A percentile compares a stretch with the other conserved stretches of the same genome.
Conservation (phyloP, 106 monocot genomes). For the Dendrobium nobile region DNA sequence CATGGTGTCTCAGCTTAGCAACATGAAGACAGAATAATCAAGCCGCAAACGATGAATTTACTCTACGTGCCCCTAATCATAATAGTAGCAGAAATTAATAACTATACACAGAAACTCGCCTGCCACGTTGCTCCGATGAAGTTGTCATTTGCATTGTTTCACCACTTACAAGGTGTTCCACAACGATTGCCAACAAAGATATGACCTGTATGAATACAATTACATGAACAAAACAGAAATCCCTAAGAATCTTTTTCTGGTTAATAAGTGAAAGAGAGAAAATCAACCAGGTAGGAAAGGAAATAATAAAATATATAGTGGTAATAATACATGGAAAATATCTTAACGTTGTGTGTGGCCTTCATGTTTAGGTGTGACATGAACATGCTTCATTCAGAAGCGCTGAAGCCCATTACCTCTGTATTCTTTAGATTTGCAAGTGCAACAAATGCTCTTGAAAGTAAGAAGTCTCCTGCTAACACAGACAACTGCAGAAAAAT, state of each 20-base stretch:
- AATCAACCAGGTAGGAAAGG: not conserved
- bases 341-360: not conserved
- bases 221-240: not conserved
- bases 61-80: not conserved
- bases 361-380: not conserved
- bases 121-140: constrained; percentile 51
- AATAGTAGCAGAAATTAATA: not conserved
- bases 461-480: constrained; percentile 88
- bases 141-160: constrained; percentile 92
- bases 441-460: constrained; percentile 84
- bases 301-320: not conserved
- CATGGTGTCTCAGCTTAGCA: not conserved
- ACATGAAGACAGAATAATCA: not conserved
- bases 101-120: constrained; percentile 20
- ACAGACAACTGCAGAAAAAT: constrained; percentile 67
- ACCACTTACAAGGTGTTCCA: constrained; percentile 81
- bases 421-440: constrained; percentile 86
- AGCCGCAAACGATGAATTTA: not conserved
- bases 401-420: constrained; percentile 38
- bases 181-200: constrained; percentile 59
- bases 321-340: not conserved
- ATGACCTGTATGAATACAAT: constrained; percentile 47
- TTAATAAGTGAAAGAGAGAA: not conserved
- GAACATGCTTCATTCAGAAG: not conserved
- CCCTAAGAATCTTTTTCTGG: not conserved